Percentiles rank a stretch among this genome's conserved stretches.
phyloP scores from a whole-genome alignment of 495 filamentous ascomycete species.

The Hyphodiscus hymeniophilus region DNA sequence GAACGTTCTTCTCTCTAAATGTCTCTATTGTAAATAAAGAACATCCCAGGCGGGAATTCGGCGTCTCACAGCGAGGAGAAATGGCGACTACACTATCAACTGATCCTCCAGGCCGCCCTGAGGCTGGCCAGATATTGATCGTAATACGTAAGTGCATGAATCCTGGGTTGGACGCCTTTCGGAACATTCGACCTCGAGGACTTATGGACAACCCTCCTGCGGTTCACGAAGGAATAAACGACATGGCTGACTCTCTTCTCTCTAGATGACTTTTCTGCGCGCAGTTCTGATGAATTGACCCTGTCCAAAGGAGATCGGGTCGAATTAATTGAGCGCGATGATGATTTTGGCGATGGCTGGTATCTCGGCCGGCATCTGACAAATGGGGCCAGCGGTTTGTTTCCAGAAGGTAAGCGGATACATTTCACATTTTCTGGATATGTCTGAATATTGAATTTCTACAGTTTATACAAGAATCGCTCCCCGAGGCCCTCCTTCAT shows the following conservation, averaged over 20 bases:
- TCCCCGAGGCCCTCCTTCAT: constrained; percentile 31
- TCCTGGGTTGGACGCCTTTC: constrained; percentile 1
- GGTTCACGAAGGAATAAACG: constrained; percentile 8
- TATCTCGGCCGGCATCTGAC: constrained; percentile 76
- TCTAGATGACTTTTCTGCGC: constrained; percentile 76
- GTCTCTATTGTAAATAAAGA: constrained; percentile 7
- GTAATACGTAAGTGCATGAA: constrained; percentile 62
- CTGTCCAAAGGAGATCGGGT: constrained; percentile 83
- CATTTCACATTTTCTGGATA: background rate
- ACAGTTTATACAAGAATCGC: constrained; percentile 46
- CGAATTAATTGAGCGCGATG: constrained; percentile 86
- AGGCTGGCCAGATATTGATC: constrained; percentile 60
- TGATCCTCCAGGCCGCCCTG: constrained; percentile 34
- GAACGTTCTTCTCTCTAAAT: constrained; percentile 8
- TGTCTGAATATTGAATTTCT: constrained; percentile 7
- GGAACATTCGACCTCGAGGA: background rate
- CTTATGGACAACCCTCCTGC: background rate
- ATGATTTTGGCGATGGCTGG: constrained; percentile 98
- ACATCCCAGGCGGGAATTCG: constrained; percentile 10
- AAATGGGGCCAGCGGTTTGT: constrained; percentile 72
- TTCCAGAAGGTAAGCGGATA: constrained; percentile 68
- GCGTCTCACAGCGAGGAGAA: constrained; percentile 11
- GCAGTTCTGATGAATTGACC: constrained; percentile 87
- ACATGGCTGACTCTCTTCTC: constrained; percentile 10
- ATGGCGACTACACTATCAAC: constrained; percentile 38